Base-by-base conservation (phyloP, 2,329 filamentous ascomycete genomes). In the Pseudocercospora fuligena region DNA sequence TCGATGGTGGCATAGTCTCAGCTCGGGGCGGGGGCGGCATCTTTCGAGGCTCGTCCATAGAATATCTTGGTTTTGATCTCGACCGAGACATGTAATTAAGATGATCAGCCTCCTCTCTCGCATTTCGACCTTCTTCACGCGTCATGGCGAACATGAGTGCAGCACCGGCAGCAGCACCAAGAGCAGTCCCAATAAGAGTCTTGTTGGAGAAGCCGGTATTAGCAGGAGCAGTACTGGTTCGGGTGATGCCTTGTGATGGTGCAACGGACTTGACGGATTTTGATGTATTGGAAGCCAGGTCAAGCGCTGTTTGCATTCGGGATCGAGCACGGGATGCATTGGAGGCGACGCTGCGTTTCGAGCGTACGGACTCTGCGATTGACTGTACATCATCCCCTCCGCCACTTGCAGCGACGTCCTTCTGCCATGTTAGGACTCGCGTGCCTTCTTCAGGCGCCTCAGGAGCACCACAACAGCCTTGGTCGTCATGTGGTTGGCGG, bases 81-180 rank as follows among this genome's bases (percentile, higher is more conserved):
- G 60, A 62, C 9, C 69, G 72, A 66, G 67, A 66, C 67, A 69
- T 72, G 46, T 69, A 69, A 23, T 68, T 66, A 47, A 69, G 47
- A 43, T 72, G 59, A 21, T 79, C 80, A 4, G 77, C 71, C 69
- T 84, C 82, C 65, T 82, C 80, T 66, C 76, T 77, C 23, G 80
- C 80, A 66, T 81, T 83, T 60, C 82, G 80, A 60, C 77, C 74
- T 69, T 91, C 89, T 66, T 85, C 84, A 70, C 86, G 88, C 69
- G 88, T 84, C 82, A 93, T 89, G 23, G 88, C 89, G 79, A 95
- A 97, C 9, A 92, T 90, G 47, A 92, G 82, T 9, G 90, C 91
- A 40, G 90, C 91, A 46, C 91, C 91, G 19, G 92, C 92, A 16
- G 92, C 92, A 33, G 91, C 92, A 51, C 92, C 92, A 58, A 97